Evolutionary conservation across 2,329 filamentous ascomycete species (phyloP), one percentile per base, ranked within the genome.

Genomic region (Fusarium musae): DNA sequence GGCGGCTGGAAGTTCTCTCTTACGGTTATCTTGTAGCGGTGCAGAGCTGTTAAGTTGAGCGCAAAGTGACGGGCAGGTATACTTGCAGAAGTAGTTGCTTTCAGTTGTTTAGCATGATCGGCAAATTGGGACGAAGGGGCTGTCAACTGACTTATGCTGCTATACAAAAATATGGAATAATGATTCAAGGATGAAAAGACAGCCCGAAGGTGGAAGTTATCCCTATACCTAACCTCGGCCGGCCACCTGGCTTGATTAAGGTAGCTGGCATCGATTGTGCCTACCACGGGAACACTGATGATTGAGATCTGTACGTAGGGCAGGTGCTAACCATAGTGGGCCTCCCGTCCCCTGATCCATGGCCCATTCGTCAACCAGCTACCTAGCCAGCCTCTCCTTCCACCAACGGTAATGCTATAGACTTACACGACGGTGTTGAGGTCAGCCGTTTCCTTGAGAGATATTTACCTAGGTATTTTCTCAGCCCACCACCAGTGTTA

Each of bases 1-100:
- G 73, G 74, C 76, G 75, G 74, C 63, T 78, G 68, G 64, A 56
- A 36, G 50, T 69, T 63, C 49, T 60, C 42, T 61, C 50, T 59
- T 60, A 49, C 66, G 60, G 59, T 68, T 59, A 50, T 74, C 37
- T 62, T 50, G 42, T 66, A 63, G 44, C 26, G n/a, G 44, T 72
- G 59, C 53, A 47, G 53, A 59, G 52, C 34, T 66, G 49, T 52
- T 54, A 15, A 59, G 63, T 46, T 63, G 70, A 62, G 72, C 63
- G 63, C 59, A 74, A 65, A 72, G 63, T 62, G 63, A 72, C 71
- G 56, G 67, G 49, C 57, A 74, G 46, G 32, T 59, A 57, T 43
- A 49, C 36, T 37, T 74, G 67, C 50, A 59, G 67, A 52, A 37
- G 30, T 53, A 46, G 44, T 46, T 58, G 36, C 21, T 69, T 42